A percentile compares a stretch with the other conserved stretches of the same genome.
Conservation (phyloP, 1,284 basidiomycete species). For the Anthracocystis walkeri region DNA sequence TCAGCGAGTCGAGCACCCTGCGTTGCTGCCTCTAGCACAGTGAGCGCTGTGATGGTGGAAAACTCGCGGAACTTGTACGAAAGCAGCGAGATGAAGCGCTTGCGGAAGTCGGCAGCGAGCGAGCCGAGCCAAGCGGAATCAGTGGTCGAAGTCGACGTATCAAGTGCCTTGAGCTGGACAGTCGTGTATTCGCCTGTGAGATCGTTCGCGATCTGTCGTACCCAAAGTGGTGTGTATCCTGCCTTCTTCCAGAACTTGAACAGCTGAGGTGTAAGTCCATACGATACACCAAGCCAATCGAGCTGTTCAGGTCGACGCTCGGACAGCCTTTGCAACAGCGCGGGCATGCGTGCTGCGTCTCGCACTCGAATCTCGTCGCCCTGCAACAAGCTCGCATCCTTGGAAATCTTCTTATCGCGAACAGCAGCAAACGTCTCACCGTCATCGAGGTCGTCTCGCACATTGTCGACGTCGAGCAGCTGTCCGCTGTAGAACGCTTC, state of each 20-base stretch:
- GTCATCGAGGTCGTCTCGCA: conserved; percentile 50
- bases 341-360: conserved; percentile 84
- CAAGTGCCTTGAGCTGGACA: conserved; percentile 81
- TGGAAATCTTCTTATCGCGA: conserved; percentile 70
- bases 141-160: conserved; percentile 64
- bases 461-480: conserved; percentile 79
- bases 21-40: conserved; percentile 86
- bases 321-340: conserved; percentile 88
- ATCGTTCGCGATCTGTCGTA: conserved; percentile 93
- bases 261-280: conserved; percentile 89
- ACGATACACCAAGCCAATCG: conserved; percentile 96
- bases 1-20: conserved; percentile 72
- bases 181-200: conserved; percentile 96
- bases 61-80: conserved; percentile 97
- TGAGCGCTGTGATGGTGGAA: conserved; percentile 84
- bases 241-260: conserved; percentile 96
- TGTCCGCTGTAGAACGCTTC: conserved; percentile 90
- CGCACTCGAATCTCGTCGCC: conserved; percentile 75
- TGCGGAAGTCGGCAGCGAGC: conserved; percentile 93
- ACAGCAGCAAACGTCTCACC: conserved; percentile 67
- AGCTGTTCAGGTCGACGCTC: conserved; percentile 90
- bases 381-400: conserved; percentile 38
- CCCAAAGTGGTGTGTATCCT: conserved; percentile 89
- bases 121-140: conserved; percentile 84
- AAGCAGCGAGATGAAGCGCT: conserved; percentile 87